phyloP scores from a whole-genome alignment of 371 early-diverging fungal genomes.

The Blyttiomyces sp. region DNA sequence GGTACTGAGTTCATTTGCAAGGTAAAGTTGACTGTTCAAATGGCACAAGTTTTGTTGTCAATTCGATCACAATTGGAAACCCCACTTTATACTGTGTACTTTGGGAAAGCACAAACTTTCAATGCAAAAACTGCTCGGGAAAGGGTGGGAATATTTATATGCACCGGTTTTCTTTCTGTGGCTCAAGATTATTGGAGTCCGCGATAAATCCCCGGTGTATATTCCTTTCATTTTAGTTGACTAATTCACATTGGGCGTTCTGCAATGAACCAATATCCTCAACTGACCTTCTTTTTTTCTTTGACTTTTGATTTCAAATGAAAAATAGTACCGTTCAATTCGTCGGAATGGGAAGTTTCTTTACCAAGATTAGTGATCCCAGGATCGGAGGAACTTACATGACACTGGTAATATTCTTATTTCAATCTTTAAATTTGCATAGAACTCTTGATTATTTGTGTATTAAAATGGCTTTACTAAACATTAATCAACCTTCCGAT shows the following conservation, averaged over 20 bases:
- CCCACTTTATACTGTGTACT: too few species aligned
- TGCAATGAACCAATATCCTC: too few species aligned
- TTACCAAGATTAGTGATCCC: slow-evolving; percentile 93
- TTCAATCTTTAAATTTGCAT: slow-evolving; percentile 1
- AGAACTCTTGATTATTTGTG: not conserved
- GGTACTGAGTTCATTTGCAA: slow-evolving; percentile 81
- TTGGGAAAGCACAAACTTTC: too few species aligned
- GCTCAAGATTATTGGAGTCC: too few species aligned
- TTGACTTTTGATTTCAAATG: too few species aligned
- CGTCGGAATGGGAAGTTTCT: slow-evolving; percentile 91
- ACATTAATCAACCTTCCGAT: not conserved
- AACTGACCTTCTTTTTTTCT: slow-evolving; percentile 13
- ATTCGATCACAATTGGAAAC: too few species aligned
- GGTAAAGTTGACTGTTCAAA: slow-evolving; percentile 30
- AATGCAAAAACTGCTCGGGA: too few species aligned
- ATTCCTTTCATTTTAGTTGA: not conserved
- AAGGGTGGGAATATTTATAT: too few species aligned
- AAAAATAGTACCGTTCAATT: slow-evolving; percentile 96
- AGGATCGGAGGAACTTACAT: slow-evolving; percentile 95
- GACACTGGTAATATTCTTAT: slow-evolving; percentile 56
- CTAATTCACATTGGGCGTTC: not conserved
- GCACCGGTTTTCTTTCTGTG: too few species aligned
- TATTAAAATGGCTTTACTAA: too few species aligned
- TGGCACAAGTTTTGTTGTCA: not conserved
- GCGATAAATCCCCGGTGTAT: too few species aligned